Evolutionary conservation across 164 flowering plant genomes (phyloP).

Genomic region (Annona squamosa): DNA sequence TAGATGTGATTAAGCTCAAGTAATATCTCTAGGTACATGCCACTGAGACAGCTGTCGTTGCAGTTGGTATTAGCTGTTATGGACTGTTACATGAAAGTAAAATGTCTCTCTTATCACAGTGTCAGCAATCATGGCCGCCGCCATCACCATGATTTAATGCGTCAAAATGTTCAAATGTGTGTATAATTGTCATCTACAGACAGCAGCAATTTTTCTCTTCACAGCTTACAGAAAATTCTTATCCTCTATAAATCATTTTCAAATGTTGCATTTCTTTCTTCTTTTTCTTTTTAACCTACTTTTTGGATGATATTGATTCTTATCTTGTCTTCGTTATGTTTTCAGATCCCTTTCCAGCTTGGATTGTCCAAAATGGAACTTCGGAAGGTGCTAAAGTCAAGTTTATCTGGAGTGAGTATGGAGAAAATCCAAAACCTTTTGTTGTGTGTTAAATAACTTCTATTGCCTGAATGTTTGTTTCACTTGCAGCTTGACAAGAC

Average conservation of each 20-base stretch:
- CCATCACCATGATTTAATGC: too few relatives aligned
- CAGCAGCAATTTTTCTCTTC: background rate
- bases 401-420: slow-evolving; percentile 78
- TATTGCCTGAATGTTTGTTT: background rate
- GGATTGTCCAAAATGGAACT: slow-evolving; percentile 91
- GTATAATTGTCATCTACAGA: background rate
- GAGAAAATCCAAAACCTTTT: background rate
- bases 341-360: slow-evolving; percentile 90
- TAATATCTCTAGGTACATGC: too few relatives aligned
- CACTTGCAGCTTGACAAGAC: slow-evolving; percentile 75
- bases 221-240: background rate
- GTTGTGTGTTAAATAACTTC: background rate
- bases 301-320: too few relatives aligned
- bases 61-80: too few relatives aligned
- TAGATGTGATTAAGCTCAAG: too few relatives aligned
- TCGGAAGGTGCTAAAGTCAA: slow-evolving; percentile 77
- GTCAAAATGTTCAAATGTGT: background rate
- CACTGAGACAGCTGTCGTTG: too few relatives aligned
- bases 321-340: background rate
- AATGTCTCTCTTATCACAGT: too few relatives aligned
- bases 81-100: too few relatives aligned
- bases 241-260: background rate
- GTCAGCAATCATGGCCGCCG: too few relatives aligned
- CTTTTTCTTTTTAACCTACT: background rate
- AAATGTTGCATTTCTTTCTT: background rate